Percentiles rank a stretch among this genome's conserved stretches.
phyloP scores from a whole-genome alignment of 2,329 filamentous ascomycete genomes.

The Ophioceras dolichostomum region DNA sequence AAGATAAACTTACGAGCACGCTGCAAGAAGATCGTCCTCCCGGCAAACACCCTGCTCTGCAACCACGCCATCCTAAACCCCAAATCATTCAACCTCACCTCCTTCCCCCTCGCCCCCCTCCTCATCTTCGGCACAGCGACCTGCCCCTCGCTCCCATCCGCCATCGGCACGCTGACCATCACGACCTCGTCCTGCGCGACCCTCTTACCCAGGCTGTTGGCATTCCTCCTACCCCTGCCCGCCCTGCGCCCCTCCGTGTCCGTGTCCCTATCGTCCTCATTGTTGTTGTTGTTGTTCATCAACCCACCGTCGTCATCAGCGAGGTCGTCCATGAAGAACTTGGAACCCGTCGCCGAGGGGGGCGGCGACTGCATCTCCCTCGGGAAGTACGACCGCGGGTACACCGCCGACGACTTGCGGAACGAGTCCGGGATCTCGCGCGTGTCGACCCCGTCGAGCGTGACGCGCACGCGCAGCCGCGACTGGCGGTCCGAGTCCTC shows the following conservation, averaged over 20 bases:
- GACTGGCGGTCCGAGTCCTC: slow-evolving; percentile 75
- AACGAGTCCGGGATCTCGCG: slow-evolving; percentile 95
- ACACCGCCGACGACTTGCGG: slow-evolving; percentile 80
- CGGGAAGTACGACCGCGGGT: slow-evolving; percentile 82
- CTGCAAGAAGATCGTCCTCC: slow-evolving; percentile 77
- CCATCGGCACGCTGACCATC: slow-evolving; percentile 50
- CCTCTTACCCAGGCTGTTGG: slow-evolving; percentile 14
- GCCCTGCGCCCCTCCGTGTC: slow-evolving; percentile 32
- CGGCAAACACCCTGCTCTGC: slow-evolving; percentile 83
- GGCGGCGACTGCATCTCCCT: slow-evolving; percentile 85
- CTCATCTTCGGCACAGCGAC: slow-evolving; percentile 66
- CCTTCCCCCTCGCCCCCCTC: slow-evolving; percentile 58
- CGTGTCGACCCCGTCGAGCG: slow-evolving; percentile 86
- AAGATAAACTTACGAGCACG: slow-evolving; percentile 63
- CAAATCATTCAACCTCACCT: slow-evolving; percentile 84
- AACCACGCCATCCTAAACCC: slow-evolving; percentile 96
- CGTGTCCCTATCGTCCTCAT: slow-evolving; percentile 45
- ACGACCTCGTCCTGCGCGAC: slow-evolving; percentile 15
- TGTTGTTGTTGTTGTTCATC: too few relatives aligned
- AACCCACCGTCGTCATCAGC: slow-evolving; percentile 18
- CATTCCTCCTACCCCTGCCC: slow-evolving; percentile 20
- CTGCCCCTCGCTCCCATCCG: slow-evolving; percentile 57
- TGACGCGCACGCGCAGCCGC: slow-evolving; percentile 79
- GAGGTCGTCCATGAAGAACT: slow-evolving; percentile 61
- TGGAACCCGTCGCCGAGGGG: slow-evolving; percentile 59